phyloP scores from a whole-genome alignment of 495 filamentous ascomycete species.

The Geopyxis carbonaria region DNA sequence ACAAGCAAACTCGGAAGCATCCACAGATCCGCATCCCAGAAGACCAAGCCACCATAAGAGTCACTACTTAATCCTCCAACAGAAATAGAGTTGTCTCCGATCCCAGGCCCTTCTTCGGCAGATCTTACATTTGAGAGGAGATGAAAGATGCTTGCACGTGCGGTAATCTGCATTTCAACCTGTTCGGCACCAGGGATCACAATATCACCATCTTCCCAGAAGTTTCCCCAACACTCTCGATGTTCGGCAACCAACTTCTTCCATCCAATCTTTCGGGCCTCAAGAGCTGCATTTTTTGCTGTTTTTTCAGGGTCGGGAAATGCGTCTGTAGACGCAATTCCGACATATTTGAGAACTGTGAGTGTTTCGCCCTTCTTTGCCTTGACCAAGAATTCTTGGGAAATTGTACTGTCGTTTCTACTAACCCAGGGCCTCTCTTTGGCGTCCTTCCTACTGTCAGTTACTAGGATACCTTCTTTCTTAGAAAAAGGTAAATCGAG shows the following conservation, averaged over 20 bases:
- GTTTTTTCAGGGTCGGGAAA: conserved; percentile 29
- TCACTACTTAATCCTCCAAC: conserved; percentile 39
- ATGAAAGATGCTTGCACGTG: conserved; percentile 51
- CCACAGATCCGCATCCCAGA: conserved; percentile 45
- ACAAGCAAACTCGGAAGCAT: conserved; percentile 39
- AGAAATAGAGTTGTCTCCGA: conserved; percentile 36
- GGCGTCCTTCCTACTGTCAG: conserved; percentile 26
- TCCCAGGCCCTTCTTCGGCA: conserved; percentile 31
- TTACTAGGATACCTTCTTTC: neutral
- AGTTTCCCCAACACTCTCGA: conserved; percentile 30
- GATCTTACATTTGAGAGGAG: conserved; percentile 42
- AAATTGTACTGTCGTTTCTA: conserved; percentile 33
- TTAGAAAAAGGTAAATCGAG: conserved; percentile 21
- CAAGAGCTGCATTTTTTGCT: conserved; percentile 29
- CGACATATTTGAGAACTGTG: conserved; percentile 35
- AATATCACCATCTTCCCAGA: conserved; percentile 39
- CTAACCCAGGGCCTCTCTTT: conserved; percentile 24
- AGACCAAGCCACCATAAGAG: conserved; percentile 39
- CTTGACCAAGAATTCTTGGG: conserved; percentile 32
- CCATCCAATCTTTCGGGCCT: conserved; percentile 29
- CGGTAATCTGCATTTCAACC: conserved; percentile 41
- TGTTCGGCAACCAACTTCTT: conserved; percentile 29
- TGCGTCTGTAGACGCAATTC: conserved; percentile 37
- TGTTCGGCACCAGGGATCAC: conserved; percentile 42
- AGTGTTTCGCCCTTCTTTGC: conserved; percentile 28